Evolutionary conservation across 164 flowering plant genomes (phyloP).

Genomic region (Hamamelis virginiana): DNA sequence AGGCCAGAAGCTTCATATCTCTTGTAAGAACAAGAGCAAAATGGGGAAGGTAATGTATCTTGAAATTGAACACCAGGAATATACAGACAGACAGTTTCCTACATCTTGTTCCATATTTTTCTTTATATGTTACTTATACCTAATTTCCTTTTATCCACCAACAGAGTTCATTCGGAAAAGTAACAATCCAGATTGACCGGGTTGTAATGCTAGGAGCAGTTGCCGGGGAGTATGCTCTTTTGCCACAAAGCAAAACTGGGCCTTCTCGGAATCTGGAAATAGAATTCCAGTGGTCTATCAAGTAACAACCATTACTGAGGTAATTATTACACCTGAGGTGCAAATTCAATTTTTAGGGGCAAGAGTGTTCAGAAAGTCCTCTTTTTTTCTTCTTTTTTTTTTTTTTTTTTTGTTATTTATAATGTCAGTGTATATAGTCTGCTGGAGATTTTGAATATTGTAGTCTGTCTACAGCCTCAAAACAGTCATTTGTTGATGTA

Average conservation of each 20-base stretch:
- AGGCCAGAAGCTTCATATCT: conserved; percentile 96
- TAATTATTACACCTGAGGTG: conserved; percentile 3
- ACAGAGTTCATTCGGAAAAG: conserved; percentile 96
- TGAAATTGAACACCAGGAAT: background rate
- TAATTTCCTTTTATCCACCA: conserved; percentile 10
- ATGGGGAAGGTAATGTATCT: conserved; percentile 83
- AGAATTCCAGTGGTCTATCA: conserved; percentile 96
- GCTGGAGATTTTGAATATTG: conserved; percentile 19
- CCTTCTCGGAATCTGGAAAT: conserved; percentile 84
- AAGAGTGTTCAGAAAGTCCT: conserved; percentile 5
- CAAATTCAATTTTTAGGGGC: conserved; percentile 13
- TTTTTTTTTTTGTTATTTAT: conserved; percentile 21
- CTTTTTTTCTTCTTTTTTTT: background rate
- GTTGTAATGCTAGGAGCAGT: conserved; percentile 95
- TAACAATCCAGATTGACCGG: conserved; percentile 93
- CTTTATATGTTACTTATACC: background rate
- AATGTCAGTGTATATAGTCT: conserved; percentile 38
- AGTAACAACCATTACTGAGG: conserved; percentile 25
- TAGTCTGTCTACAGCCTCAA: conserved; percentile 19
- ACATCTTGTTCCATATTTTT: background rate
- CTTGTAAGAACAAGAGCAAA: conserved; percentile 99
- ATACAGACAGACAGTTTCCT: background rate
- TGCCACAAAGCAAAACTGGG: conserved; percentile 91
- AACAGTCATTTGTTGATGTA: conserved; percentile 23
- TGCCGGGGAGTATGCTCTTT: conserved; percentile 84